Base-by-base conservation (phyloP, 805 yeast species). In the Yarrowia sp. region DNA sequence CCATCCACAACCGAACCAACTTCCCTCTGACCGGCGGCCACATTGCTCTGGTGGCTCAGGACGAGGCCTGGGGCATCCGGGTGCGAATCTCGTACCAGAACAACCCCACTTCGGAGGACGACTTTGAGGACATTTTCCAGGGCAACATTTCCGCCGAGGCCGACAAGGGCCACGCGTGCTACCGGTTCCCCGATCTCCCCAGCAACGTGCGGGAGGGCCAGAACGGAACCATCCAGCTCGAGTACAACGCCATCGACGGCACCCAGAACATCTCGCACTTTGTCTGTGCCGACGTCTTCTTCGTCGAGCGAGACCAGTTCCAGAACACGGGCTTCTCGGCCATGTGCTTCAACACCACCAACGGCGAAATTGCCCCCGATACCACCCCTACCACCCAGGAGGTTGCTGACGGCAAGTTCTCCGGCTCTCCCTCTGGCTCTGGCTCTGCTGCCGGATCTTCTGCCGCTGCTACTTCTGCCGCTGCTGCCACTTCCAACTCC, bases 381-480 rank as follows among this genome's bases (percentile, higher is more conserved):
- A 73, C 73, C 40, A 77, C 77, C 14, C 72, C 76, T 42, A 56
- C 63, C 40, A 56, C 63, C 15, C 63, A 56, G 63, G 63, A 56
- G 48, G 63, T 56, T 41, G 63, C 63, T 15, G 63, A 56, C 22
- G 63, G 63, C 7, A 42, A 41, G 48, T 1, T 42, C 12, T 56
- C 69, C n/a, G 40, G 10, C 11, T 32, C 66, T 38, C 38, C 67
- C 36, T 12, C 69, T n/a, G 8, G 40, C 40, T 38, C 40, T 38
- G 58, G 58, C 2, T 36, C 58, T 19, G 19, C 19, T 19, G 58
- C 32, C 5, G 36, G 43, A 2, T 15, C 52, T 68, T 89, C 89
- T 55, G 81, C 90, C 12, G 80, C 89, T 75, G 85, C 87, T 77
- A 91, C 97, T 42, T 95, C 97, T 2, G 90, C 97, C 2, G 90